Base-by-base conservation (phyloP, 169 alveolate genomes). In the Eimeria falciformis region DNA sequence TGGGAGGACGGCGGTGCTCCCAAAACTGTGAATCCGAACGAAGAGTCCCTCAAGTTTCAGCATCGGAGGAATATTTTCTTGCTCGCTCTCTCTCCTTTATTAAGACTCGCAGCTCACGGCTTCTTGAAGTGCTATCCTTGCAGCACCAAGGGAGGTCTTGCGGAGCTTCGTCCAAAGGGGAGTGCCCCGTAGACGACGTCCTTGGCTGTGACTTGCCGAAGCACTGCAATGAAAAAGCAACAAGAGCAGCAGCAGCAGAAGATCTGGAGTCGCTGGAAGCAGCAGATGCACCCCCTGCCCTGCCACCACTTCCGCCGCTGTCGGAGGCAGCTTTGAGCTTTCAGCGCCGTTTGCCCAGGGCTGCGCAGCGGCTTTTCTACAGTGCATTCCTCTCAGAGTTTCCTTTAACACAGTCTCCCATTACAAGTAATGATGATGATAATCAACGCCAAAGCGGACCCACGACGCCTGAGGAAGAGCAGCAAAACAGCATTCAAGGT, bases 341-440 rank as follows among this genome's bases (percentile, higher is more conserved):
- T 75, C 21, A 55, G 21, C 90, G 43, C 23, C 58, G 90, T 75
- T 25, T 81, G 33, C 90, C 90, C 45, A 81, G 77, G 55, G 77
- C 90, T 29, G 77, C 90, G 23, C 90, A 81, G 90, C 90, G 90
- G 23, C 90, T 81, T n/a, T 81, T 81, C 37, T 81, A 81, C 90
- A 81, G 90, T 47, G 56, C 77, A 4, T 81, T 81, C 23, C 90
- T 81, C n/a, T 55, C 90, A 4, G 90, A 55, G 53, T 81, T 81
- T 65, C 90, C 90, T 33, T 56, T 81, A 53, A 55, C 89, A 4
- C 69, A 55, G n/a, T 12, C 17, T 0, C 73, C 73, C 5, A 7
- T 27, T 40, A 25, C 77, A 55, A 25, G 55, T 37, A 65, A 40
- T 56, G 77, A 7, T 46, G 55, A 50, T 33, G 69, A 55, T 55